These are phyloP conservation scores for Dictyostelium purpureum DNA, from an alignment of 78 protist species.

Conservation along the genomic window DNA sequence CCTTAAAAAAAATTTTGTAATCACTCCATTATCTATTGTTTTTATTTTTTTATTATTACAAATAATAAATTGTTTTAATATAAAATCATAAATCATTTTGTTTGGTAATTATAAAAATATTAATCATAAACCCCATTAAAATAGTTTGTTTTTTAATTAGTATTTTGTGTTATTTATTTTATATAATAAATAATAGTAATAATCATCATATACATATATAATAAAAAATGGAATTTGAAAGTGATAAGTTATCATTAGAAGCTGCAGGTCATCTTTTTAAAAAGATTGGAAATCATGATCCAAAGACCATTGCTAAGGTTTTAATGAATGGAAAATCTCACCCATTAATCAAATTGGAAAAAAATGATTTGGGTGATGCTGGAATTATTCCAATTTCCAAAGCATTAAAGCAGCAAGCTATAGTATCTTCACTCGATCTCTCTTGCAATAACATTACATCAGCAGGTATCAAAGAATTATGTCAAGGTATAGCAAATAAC, in stretches of 20 bases:
- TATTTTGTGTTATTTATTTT: too few relatives aligned
- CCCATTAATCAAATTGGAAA: constrained; percentile 46
- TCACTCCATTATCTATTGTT: too few relatives aligned
- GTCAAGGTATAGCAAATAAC: not conserved
- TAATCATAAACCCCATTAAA: too few relatives aligned
- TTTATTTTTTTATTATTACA: too few relatives aligned
- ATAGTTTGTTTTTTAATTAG: too few relatives aligned
- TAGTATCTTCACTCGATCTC: constrained; percentile 42
- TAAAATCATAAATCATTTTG: too few relatives aligned
- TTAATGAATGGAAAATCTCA: constrained; percentile 63
- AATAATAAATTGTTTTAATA: too few relatives aligned
- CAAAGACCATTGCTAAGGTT: constrained; percentile 44
- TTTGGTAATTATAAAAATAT: too few relatives aligned
- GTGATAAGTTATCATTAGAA: constrained; percentile 45
- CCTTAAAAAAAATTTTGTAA: too few relatives aligned
- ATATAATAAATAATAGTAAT: not conserved
- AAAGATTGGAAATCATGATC: constrained; percentile 51
- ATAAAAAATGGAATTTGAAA: constrained; percentile 33
- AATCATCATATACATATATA: not conserved
- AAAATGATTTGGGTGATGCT: constrained; percentile 37
- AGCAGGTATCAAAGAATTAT: not conserved
- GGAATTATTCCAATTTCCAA: constrained; percentile 18
- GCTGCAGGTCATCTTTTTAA: constrained; percentile 74
- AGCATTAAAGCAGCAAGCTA: constrained; percentile 51
- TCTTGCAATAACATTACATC: constrained; percentile 36